Evolutionary conservation across 108 stramenopile genomes (phyloP).

Genomic region (Cyclostephanos tholiformis): DNA sequence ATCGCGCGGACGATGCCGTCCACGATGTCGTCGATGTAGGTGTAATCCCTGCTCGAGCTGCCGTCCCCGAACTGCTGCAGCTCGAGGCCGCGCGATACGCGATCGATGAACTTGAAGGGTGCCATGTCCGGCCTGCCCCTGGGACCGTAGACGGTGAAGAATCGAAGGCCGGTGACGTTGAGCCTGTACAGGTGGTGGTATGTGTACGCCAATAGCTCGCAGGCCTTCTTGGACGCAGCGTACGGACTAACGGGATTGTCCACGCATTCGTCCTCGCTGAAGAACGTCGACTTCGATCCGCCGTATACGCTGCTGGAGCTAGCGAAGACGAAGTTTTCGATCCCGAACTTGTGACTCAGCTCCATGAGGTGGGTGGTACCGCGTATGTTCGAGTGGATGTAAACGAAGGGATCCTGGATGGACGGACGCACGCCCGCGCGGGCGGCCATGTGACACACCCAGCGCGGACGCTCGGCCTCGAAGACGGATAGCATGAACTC

Average conservation of each 20-base stretch:
- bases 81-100: constrained; percentile 88
- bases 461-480: constrained; percentile 72
- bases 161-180: constrained; percentile 92
- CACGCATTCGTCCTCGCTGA: constrained; percentile 94
- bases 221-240: constrained; percentile 97
- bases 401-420: constrained; percentile 97
- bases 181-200: constrained; percentile 96
- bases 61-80: constrained; percentile 99
- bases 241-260: constrained; percentile 97
- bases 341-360: constrained; percentile 73
- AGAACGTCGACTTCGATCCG: constrained; percentile 87
- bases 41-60: constrained; percentile 92
- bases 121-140: constrained; percentile 97
- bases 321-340: constrained; percentile 97
- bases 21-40: constrained; percentile 98
- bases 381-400: constrained; percentile 96
- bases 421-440: constrained; percentile 91
- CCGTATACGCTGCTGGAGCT: constrained; percentile 95
- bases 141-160: constrained; percentile 98
- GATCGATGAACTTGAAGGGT: constrained; percentile 97
- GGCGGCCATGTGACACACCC: constrained; percentile 98
- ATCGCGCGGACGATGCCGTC: constrained; percentile 95
- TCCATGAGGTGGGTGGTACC: constrained; percentile 96
- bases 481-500: constrained; percentile 83
- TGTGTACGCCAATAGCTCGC: constrained; percentile 96